Evolutionary conservation across 2,329 filamentous ascomycete genomes (phyloP), one percentile per base, ranked within the genome.

Genomic region (Reticulascus tulasneorum): DNA sequence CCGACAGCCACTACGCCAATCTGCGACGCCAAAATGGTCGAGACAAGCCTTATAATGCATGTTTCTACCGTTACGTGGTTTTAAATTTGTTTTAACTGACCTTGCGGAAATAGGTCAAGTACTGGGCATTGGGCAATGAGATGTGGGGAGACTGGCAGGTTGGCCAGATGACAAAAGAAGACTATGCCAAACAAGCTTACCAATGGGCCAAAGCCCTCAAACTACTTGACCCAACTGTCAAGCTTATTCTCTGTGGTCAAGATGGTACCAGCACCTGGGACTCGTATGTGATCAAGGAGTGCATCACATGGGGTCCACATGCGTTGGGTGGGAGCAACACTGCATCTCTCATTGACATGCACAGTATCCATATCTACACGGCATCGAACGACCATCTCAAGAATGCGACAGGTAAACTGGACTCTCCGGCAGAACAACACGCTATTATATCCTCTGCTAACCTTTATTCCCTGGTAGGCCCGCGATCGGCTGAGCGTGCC

Each of bases 111-210:
- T 34, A 59, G 57, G 69, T 90, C 51, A 88, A 86, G 62, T 91
- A 90, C 69, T 93, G 86, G 86, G 85, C 84, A 2, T 74, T 93
- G 18, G 86, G 86, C 9, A 93, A 93, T 60, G 80, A 84, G 55
- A 68, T 73, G 57, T 84, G 75, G 73, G 80, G 79, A 5, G 73
- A 77, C 13, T 83, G 71, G 71, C 79, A 84, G 58, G 75, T 85
- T 40, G 78, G 71, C 47, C 76, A 84, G 60, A 74, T 79, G 70
- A 82, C 78, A 45, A 79, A 82, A 55, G 79, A 82, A 50, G 77
- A 76, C 60, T 86, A 85, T 55, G 77, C 80, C 27, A 76, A 79
- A 52, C 77, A 78, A 52, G 82, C 81, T 3, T 75, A 72, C 50
- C 81, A 85, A 55, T 86, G 81, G 81, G 81, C 79, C 25, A 86